Conservation (phyloP, 1,284 basidiomycete species). For the Porogramme epimiltina region DNA sequence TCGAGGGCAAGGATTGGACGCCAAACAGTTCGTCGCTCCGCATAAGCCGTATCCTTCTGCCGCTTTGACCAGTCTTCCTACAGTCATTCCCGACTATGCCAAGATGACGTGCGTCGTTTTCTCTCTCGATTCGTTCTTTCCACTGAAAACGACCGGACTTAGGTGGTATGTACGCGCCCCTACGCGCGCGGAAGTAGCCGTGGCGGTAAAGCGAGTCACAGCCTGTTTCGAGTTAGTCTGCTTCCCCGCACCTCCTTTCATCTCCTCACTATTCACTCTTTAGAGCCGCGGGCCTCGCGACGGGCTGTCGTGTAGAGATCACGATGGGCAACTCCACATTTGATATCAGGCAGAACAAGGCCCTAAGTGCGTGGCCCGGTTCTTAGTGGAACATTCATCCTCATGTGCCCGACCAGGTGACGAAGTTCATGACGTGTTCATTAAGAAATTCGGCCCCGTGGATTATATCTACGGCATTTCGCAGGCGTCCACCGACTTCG, state of each 20-base stretch:
- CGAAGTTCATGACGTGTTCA: constrained; percentile 29
- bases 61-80: neutral
- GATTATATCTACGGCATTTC: constrained; percentile 26
- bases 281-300: constrained; percentile 73
- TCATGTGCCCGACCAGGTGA: constrained; percentile 20
- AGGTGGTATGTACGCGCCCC: constrained; percentile 67
- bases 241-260: constrained; percentile 49
- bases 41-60: neutral
- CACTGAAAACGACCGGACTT: neutral
- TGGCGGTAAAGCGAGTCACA: constrained; percentile 37
- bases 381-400: neutral
- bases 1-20: constrained; percentile 63
- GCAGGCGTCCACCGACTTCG: constrained; percentile 33
- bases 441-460: constrained; percentile 26
- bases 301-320: constrained; percentile 63
- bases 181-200: constrained; percentile 53
- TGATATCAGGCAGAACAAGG: constrained; percentile 65
- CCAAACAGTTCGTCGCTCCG: constrained; percentile 54
- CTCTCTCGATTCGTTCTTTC: too few relatives aligned
- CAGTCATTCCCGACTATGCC: constrained; percentile 82
- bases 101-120: constrained; percentile 47
- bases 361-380: constrained; percentile 45
- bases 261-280: neutral
- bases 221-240: constrained; percentile 29
- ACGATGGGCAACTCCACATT: constrained; percentile 31